Conservation (phyloP, 805 yeast species). For the Yarrowia yakushimensis region DNA sequence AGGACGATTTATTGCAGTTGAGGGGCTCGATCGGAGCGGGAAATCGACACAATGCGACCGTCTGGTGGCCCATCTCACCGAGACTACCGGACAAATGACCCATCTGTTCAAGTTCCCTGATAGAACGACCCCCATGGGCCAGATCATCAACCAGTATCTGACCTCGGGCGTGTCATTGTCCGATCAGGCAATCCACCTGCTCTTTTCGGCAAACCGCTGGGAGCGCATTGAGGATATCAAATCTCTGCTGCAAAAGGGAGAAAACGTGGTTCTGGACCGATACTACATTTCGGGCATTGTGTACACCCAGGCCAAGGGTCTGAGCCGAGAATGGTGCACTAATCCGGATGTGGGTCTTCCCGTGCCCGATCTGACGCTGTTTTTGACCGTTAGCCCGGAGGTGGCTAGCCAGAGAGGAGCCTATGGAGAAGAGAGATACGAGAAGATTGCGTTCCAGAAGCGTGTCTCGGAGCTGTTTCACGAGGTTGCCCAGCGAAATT, state of each 20-base stretch:
- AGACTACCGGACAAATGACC: conserved; percentile 34
- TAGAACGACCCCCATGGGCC: conserved; percentile 76
- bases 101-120: conserved; percentile 80
- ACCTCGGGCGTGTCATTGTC: conserved; percentile 48
- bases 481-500: conserved; percentile 35
- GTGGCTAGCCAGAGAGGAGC: conserved; percentile 57
- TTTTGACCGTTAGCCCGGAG: conserved; percentile 57
- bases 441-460: conserved; percentile 66
- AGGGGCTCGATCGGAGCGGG: conserved; percentile 94
- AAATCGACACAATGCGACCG: conserved; percentile 75
- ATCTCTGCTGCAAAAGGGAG: conserved; percentile 49
- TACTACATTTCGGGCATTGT: conserved; percentile 93
- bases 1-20: conserved; percentile 76
- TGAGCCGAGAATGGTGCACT: conserved; percentile 68
- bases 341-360: conserved; percentile 82
- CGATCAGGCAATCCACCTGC: conserved; percentile 79
- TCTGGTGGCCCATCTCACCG: conserved; percentile 38
- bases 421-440: conserved; percentile 94
- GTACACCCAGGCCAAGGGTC: conserved; percentile 74
- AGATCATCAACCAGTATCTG: conserved; percentile 69
- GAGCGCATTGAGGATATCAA: conserved; percentile 57
- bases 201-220: conserved; percentile 95
- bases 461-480: conserved; percentile 61
- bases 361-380: conserved; percentile 78
- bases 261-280: conserved; percentile 69